Evolutionary conservation across 768 basidiomycete genomes (phyloP).

Genomic region (Leccinum aurantiacum): DNA sequence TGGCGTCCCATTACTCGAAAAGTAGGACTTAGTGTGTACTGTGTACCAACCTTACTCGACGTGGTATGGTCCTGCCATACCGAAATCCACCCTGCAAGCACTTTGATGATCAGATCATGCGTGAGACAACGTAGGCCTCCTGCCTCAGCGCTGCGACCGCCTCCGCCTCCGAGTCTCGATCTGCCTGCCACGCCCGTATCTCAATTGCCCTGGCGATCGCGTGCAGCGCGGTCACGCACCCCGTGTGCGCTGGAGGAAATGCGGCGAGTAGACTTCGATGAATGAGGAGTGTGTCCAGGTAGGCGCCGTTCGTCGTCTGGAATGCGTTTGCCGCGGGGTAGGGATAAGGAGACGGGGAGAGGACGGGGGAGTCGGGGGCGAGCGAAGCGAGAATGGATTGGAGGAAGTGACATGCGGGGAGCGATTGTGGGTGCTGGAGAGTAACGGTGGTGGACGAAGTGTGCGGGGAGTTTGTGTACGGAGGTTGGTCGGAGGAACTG

Average conservation of each 20-base stretch:
- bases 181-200: slow-evolving; percentile 63
- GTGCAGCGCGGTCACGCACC: slow-evolving; percentile 63
- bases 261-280: slow-evolving; percentile 70
- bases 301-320: slow-evolving; percentile 67
- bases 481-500: slow-evolving; percentile 34
- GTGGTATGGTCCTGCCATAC: not conserved
- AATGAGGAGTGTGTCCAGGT: slow-evolving; percentile 75
- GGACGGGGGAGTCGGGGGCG: slow-evolving; percentile 40
- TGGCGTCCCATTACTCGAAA: not conserved
- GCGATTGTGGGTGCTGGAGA: not conserved
- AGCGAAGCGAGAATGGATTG: slow-evolving; percentile 58
- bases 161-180: slow-evolving; percentile 68
- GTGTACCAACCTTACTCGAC: not conserved
- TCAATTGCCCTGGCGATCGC: slow-evolving; percentile 68
- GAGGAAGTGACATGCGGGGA: slow-evolving; percentile 62
- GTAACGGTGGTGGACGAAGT: slow-evolving; percentile 16
- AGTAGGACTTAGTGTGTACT: not conserved
- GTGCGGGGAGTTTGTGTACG: slow-evolving; percentile 10
- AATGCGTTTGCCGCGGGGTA: slow-evolving; percentile 33
- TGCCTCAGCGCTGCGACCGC: slow-evolving; percentile 67
- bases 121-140: slow-evolving; percentile 61
- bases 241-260: slow-evolving; percentile 59
- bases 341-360: slow-evolving; percentile 33
- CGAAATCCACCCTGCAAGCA: slow-evolving; percentile 14
- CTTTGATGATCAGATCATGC: slow-evolving; percentile 15